Conservation (phyloP, 2,329 filamentous ascomycete species). For the Xylaria sp. region DNA sequence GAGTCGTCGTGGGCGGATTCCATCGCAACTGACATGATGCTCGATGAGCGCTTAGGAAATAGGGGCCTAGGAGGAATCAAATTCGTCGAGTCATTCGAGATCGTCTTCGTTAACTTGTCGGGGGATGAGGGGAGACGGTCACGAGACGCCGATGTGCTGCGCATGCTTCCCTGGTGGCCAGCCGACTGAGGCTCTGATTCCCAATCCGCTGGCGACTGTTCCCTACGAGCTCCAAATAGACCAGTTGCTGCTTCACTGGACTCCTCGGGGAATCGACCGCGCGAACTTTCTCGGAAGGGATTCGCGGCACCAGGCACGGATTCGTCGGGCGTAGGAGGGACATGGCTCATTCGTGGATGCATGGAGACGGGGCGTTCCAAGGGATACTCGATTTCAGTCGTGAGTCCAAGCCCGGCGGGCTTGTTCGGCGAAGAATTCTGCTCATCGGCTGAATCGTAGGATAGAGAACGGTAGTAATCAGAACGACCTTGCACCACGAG, state of each 20-base stretch:
- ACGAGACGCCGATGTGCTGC: conserved; percentile 34
- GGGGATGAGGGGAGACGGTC: conserved; percentile 38
- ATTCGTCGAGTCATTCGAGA: conserved; percentile 46
- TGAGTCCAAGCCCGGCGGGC: conserved; percentile 44
- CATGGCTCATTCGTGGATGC: conserved; percentile 67
- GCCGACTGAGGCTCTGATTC: conserved; percentile 31
- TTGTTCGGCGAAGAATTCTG: conserved; percentile 35
- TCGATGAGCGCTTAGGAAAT: conserved; percentile 51
- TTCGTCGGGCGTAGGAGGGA: conserved; percentile 47
- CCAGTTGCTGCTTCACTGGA: conserved; percentile 37
- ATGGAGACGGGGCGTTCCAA: conserved; percentile 62
- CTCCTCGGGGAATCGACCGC: conserved; percentile 38
- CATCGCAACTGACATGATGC: conserved; percentile 57
- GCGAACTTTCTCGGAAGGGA: conserved; percentile 36
- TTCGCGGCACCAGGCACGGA: conserved; percentile 43
- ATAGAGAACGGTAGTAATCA: conserved; percentile 74
- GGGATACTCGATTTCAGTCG: conserved; percentile 51
- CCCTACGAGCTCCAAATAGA: conserved; percentile 50
- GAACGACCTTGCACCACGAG: conserved; percentile 68
- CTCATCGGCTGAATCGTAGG: conserved; percentile 54
- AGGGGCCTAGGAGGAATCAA: conserved; percentile 47
- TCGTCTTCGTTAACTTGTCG: conserved; percentile 39
- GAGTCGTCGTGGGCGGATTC: conserved; percentile 69
- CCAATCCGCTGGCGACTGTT: conserved; percentile 53
- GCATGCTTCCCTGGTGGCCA: conserved; percentile 34